Percentiles rank a stretch among this genome's conserved stretches.
Evolutionary conservation across 306 rosid species (phyloP).

Genomic region (Fagus sylvatica): DNA sequence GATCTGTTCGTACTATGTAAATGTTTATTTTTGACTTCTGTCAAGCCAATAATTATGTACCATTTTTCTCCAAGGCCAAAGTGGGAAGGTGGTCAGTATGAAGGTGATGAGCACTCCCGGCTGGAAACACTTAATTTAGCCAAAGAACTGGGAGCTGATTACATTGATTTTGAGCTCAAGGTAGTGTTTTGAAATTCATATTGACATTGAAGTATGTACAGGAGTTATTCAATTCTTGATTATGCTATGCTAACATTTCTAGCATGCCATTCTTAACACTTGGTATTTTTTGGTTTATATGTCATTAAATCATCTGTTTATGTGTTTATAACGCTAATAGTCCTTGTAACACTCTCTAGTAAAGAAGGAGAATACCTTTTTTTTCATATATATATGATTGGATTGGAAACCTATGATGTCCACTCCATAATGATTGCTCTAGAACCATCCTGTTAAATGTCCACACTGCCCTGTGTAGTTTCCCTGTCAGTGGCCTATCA

Average conservation of each 20-base stretch:
- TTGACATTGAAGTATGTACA: not conserved
- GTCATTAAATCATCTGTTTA: no score
- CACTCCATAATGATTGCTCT: not conserved
- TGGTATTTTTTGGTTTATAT: not conserved
- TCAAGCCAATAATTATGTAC: not conserved
- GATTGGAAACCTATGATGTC: no score
- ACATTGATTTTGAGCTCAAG: conserved; percentile 43
- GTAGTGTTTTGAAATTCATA: conserved; percentile 11
- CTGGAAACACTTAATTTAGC: conserved; percentile 35
- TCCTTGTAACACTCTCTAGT: not conserved
- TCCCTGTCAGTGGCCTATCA: not conserved
- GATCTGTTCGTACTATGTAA: not conserved
- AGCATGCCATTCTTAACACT: not conserved
- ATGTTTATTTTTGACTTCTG: not conserved
- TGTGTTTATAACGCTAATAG: not conserved
- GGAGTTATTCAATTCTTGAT: not conserved
- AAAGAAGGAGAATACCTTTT: not conserved
- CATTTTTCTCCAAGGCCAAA: conserved; percentile 20
- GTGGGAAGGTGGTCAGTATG: conserved; percentile 34
- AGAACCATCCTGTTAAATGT: not conserved
- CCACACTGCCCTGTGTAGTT: not conserved
- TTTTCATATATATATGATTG: no score
- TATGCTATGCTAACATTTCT: not conserved
- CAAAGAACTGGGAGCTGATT: conserved; percentile 48
- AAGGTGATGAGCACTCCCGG: conserved; percentile 29